Evolutionary conservation across 2,329 filamentous ascomycete species (phyloP), one percentile per base, ranked within the genome.

Genomic region (Massarina eburnea): DNA sequence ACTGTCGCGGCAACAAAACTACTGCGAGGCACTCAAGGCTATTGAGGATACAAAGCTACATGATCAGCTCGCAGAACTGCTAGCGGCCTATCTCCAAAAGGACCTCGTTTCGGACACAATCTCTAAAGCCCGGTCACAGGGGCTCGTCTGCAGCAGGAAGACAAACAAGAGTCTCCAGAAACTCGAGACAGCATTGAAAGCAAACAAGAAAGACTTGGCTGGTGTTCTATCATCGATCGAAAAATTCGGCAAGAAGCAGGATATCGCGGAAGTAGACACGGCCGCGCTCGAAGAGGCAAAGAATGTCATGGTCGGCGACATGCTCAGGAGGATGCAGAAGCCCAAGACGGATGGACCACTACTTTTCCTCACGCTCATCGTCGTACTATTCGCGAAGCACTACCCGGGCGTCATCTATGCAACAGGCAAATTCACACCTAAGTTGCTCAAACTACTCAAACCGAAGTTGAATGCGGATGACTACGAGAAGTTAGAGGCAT

Each of bases 391-490:
- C 26, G 66, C 68, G 5, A 59, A 49, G 35, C 45, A 62, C 14
- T 39, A 59, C 8, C 48, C 53, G 17, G 70, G 68, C 14, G 49
- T 73, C 1, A 54, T 73, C 15, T 73, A 73, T 43, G 69, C 70
- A 8, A 72, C 69, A 29, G 70, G 70, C 7, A 71, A 71, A 49
- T 72, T 68, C 46, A 68, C 69, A 32, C 71, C 71, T 1, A 72
- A 67, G 51, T 38, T 73, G 40, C 46, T 73, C 36, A 73, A 67
- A 46, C 48, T 61, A 41, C 44, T 73, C 22, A 71, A 68, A 43
- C 37, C 49, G 3, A 42, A 30, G 6, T 22, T 66, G 15, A 40
- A 43, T 2, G 41, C 42, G 5, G 64, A 57, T 26, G 49, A 61
- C 37, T 67, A 68, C 41, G 59, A 52, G 21, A 51, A 51, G 40